phyloP scores from a whole-genome alignment of 106 monocot genomes.

The Amphibolis antarctica region DNA sequence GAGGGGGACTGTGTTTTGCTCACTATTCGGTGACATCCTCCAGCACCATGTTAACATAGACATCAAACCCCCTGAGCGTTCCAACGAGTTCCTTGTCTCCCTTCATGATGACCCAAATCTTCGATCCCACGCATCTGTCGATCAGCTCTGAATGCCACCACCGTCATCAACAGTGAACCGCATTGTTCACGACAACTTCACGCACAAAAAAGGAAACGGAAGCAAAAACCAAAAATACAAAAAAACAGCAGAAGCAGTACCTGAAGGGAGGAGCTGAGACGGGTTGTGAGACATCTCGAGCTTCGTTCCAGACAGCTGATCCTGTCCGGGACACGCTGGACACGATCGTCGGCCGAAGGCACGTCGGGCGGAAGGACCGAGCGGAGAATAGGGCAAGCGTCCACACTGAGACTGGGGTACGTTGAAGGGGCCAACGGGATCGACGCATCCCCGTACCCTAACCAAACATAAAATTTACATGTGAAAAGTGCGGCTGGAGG shows the following conservation, averaged over 20 bases:
- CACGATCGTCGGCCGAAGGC: too few species aligned
- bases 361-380: too few species aligned
- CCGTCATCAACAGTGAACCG: background rate
- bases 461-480: too few species aligned
- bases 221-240: background rate
- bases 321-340: too few species aligned
- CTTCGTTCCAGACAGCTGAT: too few species aligned
- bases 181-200: too few species aligned
- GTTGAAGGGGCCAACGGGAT: too few species aligned
- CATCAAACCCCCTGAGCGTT: slow-evolving; percentile 89
- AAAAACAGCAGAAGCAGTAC: slow-evolving; percentile 1
- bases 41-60: slow-evolving; percentile 99
- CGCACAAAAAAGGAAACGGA: too few species aligned
- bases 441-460: too few species aligned
- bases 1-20: background rate
- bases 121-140: slow-evolving; percentile 95
- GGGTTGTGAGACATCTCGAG: slow-evolving; percentile 31
- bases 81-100: slow-evolving; percentile 99
- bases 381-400: too few species aligned
- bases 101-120: slow-evolving; percentile 99
- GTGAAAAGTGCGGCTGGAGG: too few species aligned
- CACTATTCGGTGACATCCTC: slow-evolving; percentile 99
- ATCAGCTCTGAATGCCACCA: slow-evolving; percentile 54
- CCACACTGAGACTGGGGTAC: too few species aligned
- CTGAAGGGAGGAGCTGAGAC: slow-evolving; percentile 38